These are phyloP conservation scores for Cryptococcus sp. DNA, from an alignment of 1,284 basidiomycete genomes.

Conservation along the genomic window DNA sequence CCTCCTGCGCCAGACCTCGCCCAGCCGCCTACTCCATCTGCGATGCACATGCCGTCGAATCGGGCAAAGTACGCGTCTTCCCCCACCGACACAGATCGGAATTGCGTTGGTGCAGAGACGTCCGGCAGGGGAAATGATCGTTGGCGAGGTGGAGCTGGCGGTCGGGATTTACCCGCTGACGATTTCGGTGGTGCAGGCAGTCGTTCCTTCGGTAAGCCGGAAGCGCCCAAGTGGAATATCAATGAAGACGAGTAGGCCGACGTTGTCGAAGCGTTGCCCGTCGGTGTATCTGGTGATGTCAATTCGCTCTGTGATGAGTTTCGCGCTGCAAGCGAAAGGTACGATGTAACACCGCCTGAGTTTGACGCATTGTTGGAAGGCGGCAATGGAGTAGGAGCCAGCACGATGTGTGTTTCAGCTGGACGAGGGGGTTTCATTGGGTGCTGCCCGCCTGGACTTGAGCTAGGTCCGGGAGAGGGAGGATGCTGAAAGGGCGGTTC, in stretches of 20 bases:
- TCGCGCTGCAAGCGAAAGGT: neutral
- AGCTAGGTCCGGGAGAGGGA: conserved; percentile 5
- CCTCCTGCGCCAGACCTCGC: conserved; percentile 37
- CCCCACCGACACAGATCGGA: conserved; percentile 40
- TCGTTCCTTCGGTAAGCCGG: conserved; percentile 43
- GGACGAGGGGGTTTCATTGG: conserved; percentile 24
- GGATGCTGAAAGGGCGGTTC: conserved; percentile 8
- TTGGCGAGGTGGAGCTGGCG: conserved; percentile 36
- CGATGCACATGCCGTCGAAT: conserved; percentile 51
- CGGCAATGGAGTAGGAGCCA: conserved; percentile 21
- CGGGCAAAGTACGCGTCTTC: conserved; percentile 55
- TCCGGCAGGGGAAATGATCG: conserved; percentile 43
- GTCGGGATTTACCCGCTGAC: neutral
- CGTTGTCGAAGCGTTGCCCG: neutral
- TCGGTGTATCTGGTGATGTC: neutral
- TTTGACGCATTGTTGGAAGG: conserved; percentile 6
- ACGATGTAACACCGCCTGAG: conserved; percentile 1
- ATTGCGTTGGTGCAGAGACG: conserved; percentile 28
- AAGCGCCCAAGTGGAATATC: conserved; percentile 46
- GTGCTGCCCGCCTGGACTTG: conserved; percentile 15
- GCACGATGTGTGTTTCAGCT: conserved; percentile 26
- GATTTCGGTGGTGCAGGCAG: conserved; percentile 16
- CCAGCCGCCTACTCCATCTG: conserved; percentile 55
- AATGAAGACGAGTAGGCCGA: conserved; percentile 36
- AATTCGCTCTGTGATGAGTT: neutral